Conservation (phyloP, 2,329 filamentous ascomycete species). For the Rhynchosporium agropyri region DNA sequence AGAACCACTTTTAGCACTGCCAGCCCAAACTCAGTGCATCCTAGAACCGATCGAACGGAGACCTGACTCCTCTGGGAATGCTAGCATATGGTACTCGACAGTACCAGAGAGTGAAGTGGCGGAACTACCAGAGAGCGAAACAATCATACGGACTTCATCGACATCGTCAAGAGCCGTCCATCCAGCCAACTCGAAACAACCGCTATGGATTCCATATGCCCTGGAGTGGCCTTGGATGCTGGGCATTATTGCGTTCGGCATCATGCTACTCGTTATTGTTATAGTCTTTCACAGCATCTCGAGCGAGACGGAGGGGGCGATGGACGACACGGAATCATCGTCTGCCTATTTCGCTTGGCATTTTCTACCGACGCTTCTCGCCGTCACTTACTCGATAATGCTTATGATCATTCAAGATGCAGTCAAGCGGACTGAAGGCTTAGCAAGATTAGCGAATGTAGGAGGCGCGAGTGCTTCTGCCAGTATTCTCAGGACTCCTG, state of each 20-base stretch:
- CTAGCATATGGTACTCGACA: neutral
- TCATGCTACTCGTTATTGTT: neutral
- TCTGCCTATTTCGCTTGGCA: neutral
- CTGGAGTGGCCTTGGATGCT: slow-evolving; percentile 1
- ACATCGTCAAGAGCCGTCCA: neutral
- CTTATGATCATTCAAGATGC: neutral
- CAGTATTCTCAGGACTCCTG: neutral
- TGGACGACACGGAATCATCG: neutral
- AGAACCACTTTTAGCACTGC: neutral
- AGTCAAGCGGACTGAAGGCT: neutral
- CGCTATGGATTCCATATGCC: neutral
- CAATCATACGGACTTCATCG: neutral
- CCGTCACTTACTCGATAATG: neutral
- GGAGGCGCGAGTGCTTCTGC: neutral
- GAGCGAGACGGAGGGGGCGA: neutral
- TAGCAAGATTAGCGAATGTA: neutral
- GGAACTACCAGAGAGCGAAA: neutral
- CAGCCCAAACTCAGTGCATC: neutral
- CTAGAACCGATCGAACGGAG: neutral
- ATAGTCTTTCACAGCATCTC: neutral
- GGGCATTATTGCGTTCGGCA: neutral
- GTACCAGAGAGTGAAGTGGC: neutral
- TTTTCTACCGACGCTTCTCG: neutral
- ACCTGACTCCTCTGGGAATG: neutral
- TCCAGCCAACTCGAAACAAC: neutral